Percentiles rank a stretch among this genome's conserved stretches.
Evolutionary conservation across 352 stramenopile species (phyloP).

Genomic region (Salisapilia sapeloensis): DNA sequence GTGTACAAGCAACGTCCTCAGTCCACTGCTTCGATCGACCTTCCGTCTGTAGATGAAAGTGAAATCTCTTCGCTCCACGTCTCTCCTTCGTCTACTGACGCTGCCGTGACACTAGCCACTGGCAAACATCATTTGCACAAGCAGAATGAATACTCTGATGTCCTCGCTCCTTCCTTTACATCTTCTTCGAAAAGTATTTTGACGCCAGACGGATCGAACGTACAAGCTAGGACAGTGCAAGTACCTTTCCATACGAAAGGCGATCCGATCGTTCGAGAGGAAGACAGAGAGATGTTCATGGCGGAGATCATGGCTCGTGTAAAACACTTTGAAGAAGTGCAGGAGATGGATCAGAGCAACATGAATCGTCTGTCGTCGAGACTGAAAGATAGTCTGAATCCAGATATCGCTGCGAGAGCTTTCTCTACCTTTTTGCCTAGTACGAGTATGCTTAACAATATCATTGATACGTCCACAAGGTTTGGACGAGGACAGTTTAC

Average conservation of each 20-base stretch:
- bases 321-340: constrained; percentile 32
- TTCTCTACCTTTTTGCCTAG: constrained; percentile 60
- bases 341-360: constrained; percentile 8
- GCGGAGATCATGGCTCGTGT: constrained; percentile 43
- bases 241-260: constrained; percentile 29
- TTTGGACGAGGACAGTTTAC: constrained; percentile 16
- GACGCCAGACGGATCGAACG: constrained; percentile 42
- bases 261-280: constrained; percentile 24
- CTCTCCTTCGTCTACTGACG: constrained; percentile 9
- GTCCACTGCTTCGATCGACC: constrained; percentile 1
- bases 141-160: constrained; percentile 46
- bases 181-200: constrained; percentile 60
- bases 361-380: constrained; percentile 34
- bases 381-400: constrained; percentile 35
- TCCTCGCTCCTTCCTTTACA: constrained; percentile 24
- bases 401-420: constrained; percentile 43
- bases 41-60: not conserved
- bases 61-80: constrained; percentile 2
- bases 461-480: constrained; percentile 55
- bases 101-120: constrained; percentile 19
- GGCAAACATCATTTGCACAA: constrained; percentile 23
- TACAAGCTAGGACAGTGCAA: constrained; percentile 46
- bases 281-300: constrained; percentile 36
- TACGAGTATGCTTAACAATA: constrained; percentile 43
- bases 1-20: constrained; percentile 77